Conservation (phyloP, 1,284 basidiomycete species). For the Phylloboletellus chloephorus region DNA sequence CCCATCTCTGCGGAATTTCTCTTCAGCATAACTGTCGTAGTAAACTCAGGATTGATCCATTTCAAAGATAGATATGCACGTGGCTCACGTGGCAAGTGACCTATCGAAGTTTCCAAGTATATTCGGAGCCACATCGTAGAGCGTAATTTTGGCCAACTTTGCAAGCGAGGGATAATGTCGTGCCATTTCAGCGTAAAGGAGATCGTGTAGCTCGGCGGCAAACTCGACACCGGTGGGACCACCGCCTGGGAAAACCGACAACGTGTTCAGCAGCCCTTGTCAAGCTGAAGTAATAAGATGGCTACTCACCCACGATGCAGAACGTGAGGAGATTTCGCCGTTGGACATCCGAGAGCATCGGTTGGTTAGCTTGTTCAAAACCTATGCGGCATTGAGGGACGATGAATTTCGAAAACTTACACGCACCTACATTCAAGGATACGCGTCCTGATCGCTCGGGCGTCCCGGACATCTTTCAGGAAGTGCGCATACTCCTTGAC, state of each 20-base stretch:
- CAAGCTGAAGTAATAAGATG: slow-evolving; percentile 1
- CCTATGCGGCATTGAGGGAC: slow-evolving; percentile 32
- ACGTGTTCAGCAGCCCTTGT: slow-evolving; percentile 4
- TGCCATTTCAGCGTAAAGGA: slow-evolving; percentile 73
- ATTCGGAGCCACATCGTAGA: slow-evolving; percentile 77
- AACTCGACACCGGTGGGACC: slow-evolving; percentile 82
- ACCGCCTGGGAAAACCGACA: slow-evolving; percentile 40
- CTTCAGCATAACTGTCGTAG: slow-evolving; percentile 55
- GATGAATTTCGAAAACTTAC: background rate
- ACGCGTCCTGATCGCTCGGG: slow-evolving; percentile 70
- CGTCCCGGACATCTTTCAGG: slow-evolving; percentile 79
- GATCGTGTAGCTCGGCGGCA: slow-evolving; percentile 81
- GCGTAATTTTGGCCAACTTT: slow-evolving; percentile 60
- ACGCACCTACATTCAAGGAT: slow-evolving; percentile 61
- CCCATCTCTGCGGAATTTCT: slow-evolving; percentile 72
- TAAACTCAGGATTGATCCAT: slow-evolving; percentile 8
- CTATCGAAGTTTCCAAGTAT: slow-evolving; percentile 80
- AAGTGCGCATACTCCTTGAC: slow-evolving; percentile 79
- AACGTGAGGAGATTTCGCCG: slow-evolving; percentile 69
- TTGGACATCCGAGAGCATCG: slow-evolving; percentile 60
- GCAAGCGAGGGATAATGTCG: slow-evolving; percentile 60
- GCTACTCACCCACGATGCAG: slow-evolving; percentile 65
- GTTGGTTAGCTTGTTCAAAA: slow-evolving; percentile 78
- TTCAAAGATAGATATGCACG: slow-evolving; percentile 2
- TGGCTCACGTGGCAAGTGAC: slow-evolving; percentile 55